Evolutionary conservation across 1,284 basidiomycete genomes (phyloP).

Genomic region (Megacollybia platyphylla): DNA sequence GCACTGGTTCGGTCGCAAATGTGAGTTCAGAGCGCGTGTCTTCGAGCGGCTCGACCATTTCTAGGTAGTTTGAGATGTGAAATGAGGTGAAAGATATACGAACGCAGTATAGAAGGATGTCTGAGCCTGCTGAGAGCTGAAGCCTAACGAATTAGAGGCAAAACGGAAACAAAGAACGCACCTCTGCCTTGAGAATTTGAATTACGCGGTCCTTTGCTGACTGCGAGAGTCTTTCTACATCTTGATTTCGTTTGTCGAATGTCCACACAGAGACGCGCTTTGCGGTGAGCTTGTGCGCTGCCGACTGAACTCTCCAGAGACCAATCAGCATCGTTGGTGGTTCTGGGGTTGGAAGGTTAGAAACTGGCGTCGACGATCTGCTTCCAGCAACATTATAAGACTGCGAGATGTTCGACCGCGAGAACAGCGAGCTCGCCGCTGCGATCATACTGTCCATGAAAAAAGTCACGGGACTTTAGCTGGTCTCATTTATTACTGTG

Average conservation of each 20-base stretch:
- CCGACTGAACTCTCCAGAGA: conserved; percentile 77
- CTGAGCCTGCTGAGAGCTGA: conserved; percentile 76
- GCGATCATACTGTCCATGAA: conserved; percentile 50
- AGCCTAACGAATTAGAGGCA: conserved; percentile 38
- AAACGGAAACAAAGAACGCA: conserved; percentile 19
- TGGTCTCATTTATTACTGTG: too few species aligned
- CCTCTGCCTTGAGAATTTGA: conserved; percentile 83
- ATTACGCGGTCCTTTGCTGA: conserved; percentile 59
- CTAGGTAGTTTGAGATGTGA: conserved; percentile 19
- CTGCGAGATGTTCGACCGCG: conserved; percentile 75
- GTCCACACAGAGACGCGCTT: conserved; percentile 87
- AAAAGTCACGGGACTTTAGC: too few species aligned
- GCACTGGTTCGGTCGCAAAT: conserved; percentile 87
- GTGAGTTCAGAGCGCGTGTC: conserved; percentile 82
- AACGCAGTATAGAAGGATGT: conserved; percentile 88
- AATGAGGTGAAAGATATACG: conserved; percentile 7
- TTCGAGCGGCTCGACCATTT: conserved; percentile 97
- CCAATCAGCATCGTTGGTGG: conserved; percentile 57
- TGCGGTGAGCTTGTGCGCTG: conserved; percentile 75
- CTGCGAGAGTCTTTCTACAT: conserved; percentile 57
- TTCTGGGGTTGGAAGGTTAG: conserved; percentile 10
- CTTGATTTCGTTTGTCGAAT: conserved; percentile 70
- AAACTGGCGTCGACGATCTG: conserved; percentile 48
- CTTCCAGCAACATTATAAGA: conserved; percentile 65
- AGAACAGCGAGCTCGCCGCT: conserved; percentile 84